phyloP scores from a whole-genome alignment of 176 grass and related monocot genomes.

The Puccinellia tenuiflora region DNA sequence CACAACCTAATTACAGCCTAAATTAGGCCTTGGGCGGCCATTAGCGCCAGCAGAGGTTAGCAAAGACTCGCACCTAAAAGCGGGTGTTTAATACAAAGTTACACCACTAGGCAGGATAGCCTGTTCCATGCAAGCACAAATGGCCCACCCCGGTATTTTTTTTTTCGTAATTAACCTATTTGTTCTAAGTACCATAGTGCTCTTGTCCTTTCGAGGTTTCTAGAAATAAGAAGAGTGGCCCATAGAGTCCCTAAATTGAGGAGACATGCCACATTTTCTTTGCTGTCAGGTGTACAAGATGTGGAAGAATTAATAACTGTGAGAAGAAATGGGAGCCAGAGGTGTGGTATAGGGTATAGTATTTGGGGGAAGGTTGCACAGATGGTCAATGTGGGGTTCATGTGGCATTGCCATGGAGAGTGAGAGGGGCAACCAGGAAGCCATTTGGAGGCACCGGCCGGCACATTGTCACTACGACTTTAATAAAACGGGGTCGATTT shows the following conservation, averaged over 20 bases:
- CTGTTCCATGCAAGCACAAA: constrained; percentile 3
- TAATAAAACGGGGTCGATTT: constrained; percentile 34
- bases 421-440: constrained; percentile 17
- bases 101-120: not conserved
- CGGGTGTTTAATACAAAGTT: constrained; percentile 10
- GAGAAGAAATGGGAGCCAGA: not conserved
- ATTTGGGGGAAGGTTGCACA: constrained; percentile 25
- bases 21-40: constrained; percentile 47
- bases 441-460: constrained; percentile 53
- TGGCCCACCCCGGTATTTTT: not conserved
- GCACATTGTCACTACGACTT: constrained; percentile 43
- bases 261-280: constrained; percentile 4
- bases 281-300: constrained; percentile 1
- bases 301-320: no score
- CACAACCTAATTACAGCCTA: constrained; percentile 30
- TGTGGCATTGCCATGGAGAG: constrained; percentile 22
- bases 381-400: constrained; percentile 34
- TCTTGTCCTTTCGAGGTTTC: not conserved
- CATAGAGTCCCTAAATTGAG: constrained; percentile 11
- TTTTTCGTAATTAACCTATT: not conserved
- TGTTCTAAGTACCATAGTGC: no score
- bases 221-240: not conserved
- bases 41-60: constrained; percentile 36
- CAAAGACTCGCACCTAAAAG: constrained; percentile 29
- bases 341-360: not conserved